Percentiles rank a stretch among this genome's conserved stretches.
These are phyloP conservation scores for Cyberlindnera japonica DNA, from an alignment of 805 yeast genomes.

Conservation along the genomic window DNA sequence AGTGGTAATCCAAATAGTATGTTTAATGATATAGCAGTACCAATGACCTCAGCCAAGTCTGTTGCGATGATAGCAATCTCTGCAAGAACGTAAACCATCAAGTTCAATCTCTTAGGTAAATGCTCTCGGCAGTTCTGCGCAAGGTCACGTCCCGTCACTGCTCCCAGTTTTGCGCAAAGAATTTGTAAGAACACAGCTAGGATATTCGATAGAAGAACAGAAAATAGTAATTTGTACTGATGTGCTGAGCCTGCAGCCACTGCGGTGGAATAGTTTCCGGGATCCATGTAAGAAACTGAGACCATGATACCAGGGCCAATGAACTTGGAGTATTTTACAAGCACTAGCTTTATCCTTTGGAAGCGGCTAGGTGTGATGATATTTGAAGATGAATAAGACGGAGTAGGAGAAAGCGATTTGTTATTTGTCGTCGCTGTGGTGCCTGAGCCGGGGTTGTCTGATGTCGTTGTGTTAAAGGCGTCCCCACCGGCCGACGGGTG, in stretches of 20 bases:
- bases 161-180: conserved; percentile 82
- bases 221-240: conserved; percentile 72
- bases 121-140: conserved; percentile 84
- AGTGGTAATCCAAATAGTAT: conserved; percentile 79
- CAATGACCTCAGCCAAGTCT: conserved; percentile 95
- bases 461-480: conserved; percentile 1
- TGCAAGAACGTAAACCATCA: conserved; percentile 68
- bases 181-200: conserved; percentile 86
- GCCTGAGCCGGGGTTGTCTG: not conserved
- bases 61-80: conserved; percentile 93
- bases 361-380: conserved; percentile 3
- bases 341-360: conserved; percentile 17
- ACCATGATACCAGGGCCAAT: conserved; percentile 98
- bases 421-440: not conserved
- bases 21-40: conserved; percentile 92
- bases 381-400: not conserved
- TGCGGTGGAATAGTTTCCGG: conserved; percentile 94
- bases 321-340: conserved; percentile 53
- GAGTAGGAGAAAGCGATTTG: not conserved
- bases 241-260: conserved; percentile 92
- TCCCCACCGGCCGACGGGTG: too few species aligned
- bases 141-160: conserved; percentile 89
- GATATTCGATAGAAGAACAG: conserved; percentile 73
- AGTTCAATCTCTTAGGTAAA: conserved; percentile 57
- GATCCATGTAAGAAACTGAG: conserved; percentile 94